Evolutionary conservation across 2,329 filamentous ascomycete genomes (phyloP).

Genomic region (Aspergillus chevalieri): DNA sequence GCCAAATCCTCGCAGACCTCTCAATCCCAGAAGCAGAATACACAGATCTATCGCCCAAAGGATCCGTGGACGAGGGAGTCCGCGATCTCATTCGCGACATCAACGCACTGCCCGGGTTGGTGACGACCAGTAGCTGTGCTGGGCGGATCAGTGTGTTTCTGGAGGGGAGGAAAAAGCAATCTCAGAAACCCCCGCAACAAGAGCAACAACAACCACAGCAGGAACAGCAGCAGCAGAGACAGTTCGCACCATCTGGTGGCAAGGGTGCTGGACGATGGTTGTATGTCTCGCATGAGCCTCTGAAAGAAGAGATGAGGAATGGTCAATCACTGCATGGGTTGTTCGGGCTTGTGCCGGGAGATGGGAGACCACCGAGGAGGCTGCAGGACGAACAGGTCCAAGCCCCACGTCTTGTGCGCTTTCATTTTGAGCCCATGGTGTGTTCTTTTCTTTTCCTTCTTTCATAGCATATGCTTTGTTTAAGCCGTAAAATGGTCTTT

Average conservation of each 20-base stretch:
- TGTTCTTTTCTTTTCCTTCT: slow-evolving; percentile 26
- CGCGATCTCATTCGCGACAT: slow-evolving; percentile 70
- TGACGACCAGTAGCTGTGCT: slow-evolving; percentile 90
- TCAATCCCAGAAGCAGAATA: slow-evolving; percentile 64
- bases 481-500: slow-evolving; percentile 18
- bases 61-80: slow-evolving; percentile 74
- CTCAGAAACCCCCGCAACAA: slow-evolving; percentile 5
- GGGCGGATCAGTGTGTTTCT: slow-evolving; percentile 82
- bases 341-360: slow-evolving; percentile 39
- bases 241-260: slow-evolving; percentile 62
- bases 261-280: slow-evolving; percentile 84
- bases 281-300: slow-evolving; percentile 76
- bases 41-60: slow-evolving; percentile 81
- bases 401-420: slow-evolving; percentile 56
- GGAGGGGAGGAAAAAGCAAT: slow-evolving; percentile 59
- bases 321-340: slow-evolving; percentile 30
- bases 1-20: slow-evolving; percentile 65
- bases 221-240: slow-evolving; percentile 13
- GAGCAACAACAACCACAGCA: slow-evolving; percentile 12
- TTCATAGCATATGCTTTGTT: not conserved
- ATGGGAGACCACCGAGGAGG: slow-evolving; percentile 24
- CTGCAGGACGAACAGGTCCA: slow-evolving; percentile 28
- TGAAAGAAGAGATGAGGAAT: slow-evolving; percentile 33
- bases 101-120: slow-evolving; percentile 66
- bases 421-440: slow-evolving; percentile 96